Percentiles rank a stretch among this genome's conserved stretches.
Conservation (phyloP, 345 rosid species). For the Erysimum cheiranthoides region DNA sequence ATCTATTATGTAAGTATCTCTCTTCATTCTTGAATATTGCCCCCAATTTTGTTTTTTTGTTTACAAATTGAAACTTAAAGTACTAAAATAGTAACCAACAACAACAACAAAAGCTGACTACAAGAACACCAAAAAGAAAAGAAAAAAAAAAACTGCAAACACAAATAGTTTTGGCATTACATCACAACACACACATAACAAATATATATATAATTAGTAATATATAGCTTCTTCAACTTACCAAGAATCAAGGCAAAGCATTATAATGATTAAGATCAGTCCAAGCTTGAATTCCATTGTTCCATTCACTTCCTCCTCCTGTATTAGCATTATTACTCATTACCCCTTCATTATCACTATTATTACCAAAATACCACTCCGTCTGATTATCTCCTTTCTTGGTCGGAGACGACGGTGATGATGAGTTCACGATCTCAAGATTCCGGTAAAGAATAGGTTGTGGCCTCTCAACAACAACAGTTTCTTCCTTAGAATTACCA, state of each 20-base stretch:
- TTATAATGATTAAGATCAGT: constrained; percentile 45
- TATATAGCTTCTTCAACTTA: constrained; percentile 23
- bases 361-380: constrained; percentile 51
- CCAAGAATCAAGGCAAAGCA: constrained; percentile 45
- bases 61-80: constrained; percentile 38
- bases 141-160: constrained; percentile 29
- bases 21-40: neutral
- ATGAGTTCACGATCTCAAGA: constrained; percentile 38
- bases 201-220: constrained; percentile 5
- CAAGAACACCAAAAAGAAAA: constrained; percentile 1
- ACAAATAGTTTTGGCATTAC: constrained; percentile 35
- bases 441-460: constrained; percentile 48
- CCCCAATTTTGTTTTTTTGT: constrained; percentile 27
- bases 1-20: constrained; percentile 20
- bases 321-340: constrained; percentile 32
- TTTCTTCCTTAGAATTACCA: constrained; percentile 51
- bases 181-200: constrained; percentile 32
- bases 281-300: constrained; percentile 50
- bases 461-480: constrained; percentile 47
- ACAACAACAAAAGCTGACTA: constrained; percentile 28
- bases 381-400: constrained; percentile 45
- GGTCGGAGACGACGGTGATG: constrained; percentile 31
- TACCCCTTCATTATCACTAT: constrained; percentile 37
- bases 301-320: constrained; percentile 41
- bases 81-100: constrained; percentile 40